phyloP scores from a whole-genome alignment of 192 early-diverging fungal species.

The Coemansia sp. region DNA sequence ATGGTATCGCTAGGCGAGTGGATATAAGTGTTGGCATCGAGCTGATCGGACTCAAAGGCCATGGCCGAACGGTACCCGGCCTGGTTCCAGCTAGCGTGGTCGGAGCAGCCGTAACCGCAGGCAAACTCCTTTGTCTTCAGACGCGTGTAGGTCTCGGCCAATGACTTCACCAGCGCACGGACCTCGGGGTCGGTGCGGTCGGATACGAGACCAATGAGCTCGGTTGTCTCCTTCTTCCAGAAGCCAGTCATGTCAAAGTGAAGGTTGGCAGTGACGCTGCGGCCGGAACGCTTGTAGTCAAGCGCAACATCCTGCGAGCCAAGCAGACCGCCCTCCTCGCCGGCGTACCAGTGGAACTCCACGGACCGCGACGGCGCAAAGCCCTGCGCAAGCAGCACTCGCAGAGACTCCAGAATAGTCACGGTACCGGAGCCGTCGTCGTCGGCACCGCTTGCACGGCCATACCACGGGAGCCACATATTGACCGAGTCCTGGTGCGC shows the following conservation, averaged over 20 bases:
- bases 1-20: constrained; percentile 81
- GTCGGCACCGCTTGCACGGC: constrained; percentile 74
- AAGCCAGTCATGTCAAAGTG: constrained; percentile 98
- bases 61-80: constrained; percentile 87
- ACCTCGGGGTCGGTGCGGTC: constrained; percentile 76
- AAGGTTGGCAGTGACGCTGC: constrained; percentile 72
- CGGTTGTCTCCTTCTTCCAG: constrained; percentile 57
- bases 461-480: constrained; percentile 75
- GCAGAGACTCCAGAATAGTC: constrained; percentile 88
- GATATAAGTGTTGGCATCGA: constrained; percentile 76
- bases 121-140: constrained; percentile 68
- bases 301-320: constrained; percentile 83
- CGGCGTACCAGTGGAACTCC: constrained; percentile 96
- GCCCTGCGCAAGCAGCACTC: constrained; percentile 64
- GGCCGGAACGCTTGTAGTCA: constrained; percentile 61
- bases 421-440: constrained; percentile 93
- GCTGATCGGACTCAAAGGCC: constrained; percentile 72
- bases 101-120: constrained; percentile 89
- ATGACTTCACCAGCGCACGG: constrained; percentile 56
- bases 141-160: constrained; percentile 67
- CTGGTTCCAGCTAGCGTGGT: constrained; percentile 90
- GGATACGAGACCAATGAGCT: constrained; percentile 76
- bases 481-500: constrained; percentile 94
- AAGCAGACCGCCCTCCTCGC: constrained; percentile 86
- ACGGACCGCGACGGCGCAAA: constrained; percentile 77